Conservation (phyloP, 768 basidiomycete species). For the Crepidotus variabilis region DNA sequence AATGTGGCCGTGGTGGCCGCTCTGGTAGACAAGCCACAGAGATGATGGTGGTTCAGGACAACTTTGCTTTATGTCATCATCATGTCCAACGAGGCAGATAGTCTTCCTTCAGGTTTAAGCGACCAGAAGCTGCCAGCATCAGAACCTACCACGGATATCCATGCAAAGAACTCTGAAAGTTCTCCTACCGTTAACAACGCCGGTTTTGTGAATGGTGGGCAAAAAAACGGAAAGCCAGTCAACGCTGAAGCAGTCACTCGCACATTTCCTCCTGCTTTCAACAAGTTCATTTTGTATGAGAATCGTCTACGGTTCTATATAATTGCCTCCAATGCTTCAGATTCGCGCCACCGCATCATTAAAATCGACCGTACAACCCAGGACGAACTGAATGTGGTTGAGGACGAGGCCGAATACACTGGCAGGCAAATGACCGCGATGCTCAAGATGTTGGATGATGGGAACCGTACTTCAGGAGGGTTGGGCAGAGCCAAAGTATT, state of each 20-base stretch:
- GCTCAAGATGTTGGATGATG: slow-evolving; percentile 94
- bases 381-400: slow-evolving; percentile 70
- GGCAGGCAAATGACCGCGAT: slow-evolving; percentile 87
- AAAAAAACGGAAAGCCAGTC: neutral
- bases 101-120: too few species aligned
- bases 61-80: too few species aligned
- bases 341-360: slow-evolving; percentile 85
- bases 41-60: too few species aligned
- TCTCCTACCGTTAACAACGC: too few species aligned
- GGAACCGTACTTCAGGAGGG: slow-evolving; percentile 86
- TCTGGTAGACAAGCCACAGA: too few species aligned
- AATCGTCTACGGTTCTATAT: slow-evolving; percentile 89
- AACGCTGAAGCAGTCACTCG: neutral
- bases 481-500: slow-evolving; percentile 75
- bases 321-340: slow-evolving; percentile 85
- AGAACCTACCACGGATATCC: too few species aligned
- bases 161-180: too few species aligned
- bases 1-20: too few species aligned
- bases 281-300: slow-evolving; percentile 93
- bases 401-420: slow-evolving; percentile 87
- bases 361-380: slow-evolving; percentile 89
- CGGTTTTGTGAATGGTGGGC: neutral
- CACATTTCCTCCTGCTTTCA: slow-evolving; percentile 39
- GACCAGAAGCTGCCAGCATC: too few species aligned
- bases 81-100: too few species aligned